These are phyloP conservation scores for Penicillium soppii DNA, from an alignment of 495 filamentous ascomycete genomes.

Conservation along the genomic window DNA sequence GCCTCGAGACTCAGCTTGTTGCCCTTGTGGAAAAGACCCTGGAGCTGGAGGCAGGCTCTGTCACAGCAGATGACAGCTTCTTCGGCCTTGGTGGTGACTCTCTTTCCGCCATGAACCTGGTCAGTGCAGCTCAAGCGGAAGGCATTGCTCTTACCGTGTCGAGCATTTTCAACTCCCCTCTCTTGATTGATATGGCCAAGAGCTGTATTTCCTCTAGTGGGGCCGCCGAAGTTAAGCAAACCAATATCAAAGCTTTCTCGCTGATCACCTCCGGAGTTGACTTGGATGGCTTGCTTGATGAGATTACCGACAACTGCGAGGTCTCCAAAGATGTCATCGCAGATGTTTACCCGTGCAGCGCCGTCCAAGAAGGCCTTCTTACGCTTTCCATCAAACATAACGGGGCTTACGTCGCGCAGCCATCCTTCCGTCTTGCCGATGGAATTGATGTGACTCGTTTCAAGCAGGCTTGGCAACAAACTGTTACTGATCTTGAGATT, in stretches of 20 bases:
- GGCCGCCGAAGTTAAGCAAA: conserved; percentile 1
- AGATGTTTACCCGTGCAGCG: conserved; percentile 67
- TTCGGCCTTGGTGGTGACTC: conserved; percentile 57
- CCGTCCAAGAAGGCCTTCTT: conserved; percentile 69
- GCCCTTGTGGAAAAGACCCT: conserved; percentile 39
- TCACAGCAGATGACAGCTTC: conserved; percentile 48
- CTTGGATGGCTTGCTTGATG: conserved; percentile 36
- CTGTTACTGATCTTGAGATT: conserved; percentile 48
- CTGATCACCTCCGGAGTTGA: conserved; percentile 34
- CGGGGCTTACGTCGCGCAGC: conserved; percentile 54
- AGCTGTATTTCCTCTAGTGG: conserved; percentile 17
- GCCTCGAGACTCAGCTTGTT: conserved; percentile 32
- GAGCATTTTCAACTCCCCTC: conserved; percentile 48
- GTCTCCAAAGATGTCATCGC: conserved; percentile 39
- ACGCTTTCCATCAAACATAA: conserved; percentile 55
- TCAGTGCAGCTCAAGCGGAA: conserved; percentile 43
- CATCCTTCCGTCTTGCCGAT: conserved; percentile 43
- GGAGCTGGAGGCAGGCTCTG: conserved; percentile 35
- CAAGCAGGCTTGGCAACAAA: conserved; percentile 52
- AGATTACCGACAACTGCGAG: conserved; percentile 44
- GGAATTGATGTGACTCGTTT: conserved; percentile 47
- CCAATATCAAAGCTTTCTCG: conserved; percentile 41
- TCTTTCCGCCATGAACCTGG: conserved; percentile 55
- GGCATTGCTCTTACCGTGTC: conserved; percentile 49
- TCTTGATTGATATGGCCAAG: conserved; percentile 48